Evolutionary conservation across 768 basidiomycete genomes (phyloP).

Genomic region (Daedaleopsis sinensis): DNA sequence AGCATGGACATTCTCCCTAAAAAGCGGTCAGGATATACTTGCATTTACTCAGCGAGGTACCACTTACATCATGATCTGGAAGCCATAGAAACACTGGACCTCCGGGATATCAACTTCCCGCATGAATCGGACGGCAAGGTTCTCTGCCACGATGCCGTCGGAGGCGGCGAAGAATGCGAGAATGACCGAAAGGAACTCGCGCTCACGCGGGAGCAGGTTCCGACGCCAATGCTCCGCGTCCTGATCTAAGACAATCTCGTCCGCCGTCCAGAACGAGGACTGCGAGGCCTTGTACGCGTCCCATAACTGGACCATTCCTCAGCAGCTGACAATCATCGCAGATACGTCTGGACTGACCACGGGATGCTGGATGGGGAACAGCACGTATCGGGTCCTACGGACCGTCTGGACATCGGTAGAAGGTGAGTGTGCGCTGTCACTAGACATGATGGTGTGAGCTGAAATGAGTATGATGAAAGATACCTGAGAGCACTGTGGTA

Average conservation of each 20-base stretch:
- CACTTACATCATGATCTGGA: constrained; percentile 53
- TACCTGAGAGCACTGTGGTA: too few relatives aligned
- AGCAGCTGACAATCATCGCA: too few relatives aligned
- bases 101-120: constrained; percentile 52
- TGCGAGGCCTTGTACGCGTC: constrained; percentile 55
- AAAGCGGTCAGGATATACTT: too few relatives aligned
- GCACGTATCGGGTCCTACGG: too few relatives aligned
- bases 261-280: constrained; percentile 50
- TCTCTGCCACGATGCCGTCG: constrained; percentile 58
- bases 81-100: constrained; percentile 57
- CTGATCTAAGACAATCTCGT: constrained; percentile 39
- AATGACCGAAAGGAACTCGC: constrained; percentile 56
- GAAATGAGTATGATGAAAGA: too few relatives aligned
- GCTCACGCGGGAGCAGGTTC: constrained; percentile 53
- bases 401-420: too few relatives aligned
- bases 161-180: constrained; percentile 58
- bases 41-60: not conserved
- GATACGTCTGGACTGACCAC: too few relatives aligned
- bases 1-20: constrained; percentile 59
- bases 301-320: too few relatives aligned
- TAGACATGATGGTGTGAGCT: too few relatives aligned
- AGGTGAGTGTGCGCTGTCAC: too few relatives aligned
- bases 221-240: constrained; percentile 46
- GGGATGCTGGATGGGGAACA: too few relatives aligned
- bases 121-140: constrained; percentile 54